Conservation (phyloP, 2,329 filamentous ascomycete species). For the Stenocarpella maydis region DNA sequence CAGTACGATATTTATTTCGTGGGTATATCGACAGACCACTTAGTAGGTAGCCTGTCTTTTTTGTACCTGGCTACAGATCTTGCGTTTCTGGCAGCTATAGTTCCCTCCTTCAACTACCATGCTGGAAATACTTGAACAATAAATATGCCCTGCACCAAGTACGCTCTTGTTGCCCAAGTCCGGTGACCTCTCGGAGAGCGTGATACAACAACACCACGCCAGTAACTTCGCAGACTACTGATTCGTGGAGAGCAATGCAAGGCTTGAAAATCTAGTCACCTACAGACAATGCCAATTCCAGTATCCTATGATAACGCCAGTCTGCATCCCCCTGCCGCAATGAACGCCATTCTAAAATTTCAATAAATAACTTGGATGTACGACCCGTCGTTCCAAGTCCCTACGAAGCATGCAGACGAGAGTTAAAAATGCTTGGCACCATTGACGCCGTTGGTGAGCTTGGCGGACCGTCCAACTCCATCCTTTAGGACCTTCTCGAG, state of each 20-base stretch:
- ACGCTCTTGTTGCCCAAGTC: neutral
- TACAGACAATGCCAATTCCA: slow-evolving; percentile 20
- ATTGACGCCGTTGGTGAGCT: slow-evolving; percentile 33
- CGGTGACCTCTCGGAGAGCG: neutral
- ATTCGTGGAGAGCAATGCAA: slow-evolving; percentile 7
- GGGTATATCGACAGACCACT: neutral
- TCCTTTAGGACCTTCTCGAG: slow-evolving; percentile 55
- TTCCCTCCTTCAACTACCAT: neutral
- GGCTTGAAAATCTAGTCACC: slow-evolving; percentile 15
- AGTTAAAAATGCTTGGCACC: slow-evolving; percentile 30
- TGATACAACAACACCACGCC: neutral
- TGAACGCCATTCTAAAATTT: slow-evolving; percentile 6
- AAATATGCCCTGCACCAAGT: neutral
- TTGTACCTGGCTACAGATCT: neutral
- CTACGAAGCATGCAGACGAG: neutral
- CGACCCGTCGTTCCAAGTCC: neutral
- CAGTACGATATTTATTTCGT: neutral
- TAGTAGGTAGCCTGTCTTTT: neutral
- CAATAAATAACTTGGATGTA: neutral
- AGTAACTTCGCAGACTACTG: neutral
- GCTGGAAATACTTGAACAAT: neutral
- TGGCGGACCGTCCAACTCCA: slow-evolving; percentile 36
- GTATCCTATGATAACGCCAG: slow-evolving; percentile 14
- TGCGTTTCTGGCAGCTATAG: neutral
- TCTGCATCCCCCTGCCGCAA: neutral